A percentile compares a stretch with the other conserved stretches of the same genome.
These are phyloP conservation scores for Hawksworthiomyces lignivorus DNA, from an alignment of 2,329 filamentous ascomycete genomes.

Conservation along the genomic window DNA sequence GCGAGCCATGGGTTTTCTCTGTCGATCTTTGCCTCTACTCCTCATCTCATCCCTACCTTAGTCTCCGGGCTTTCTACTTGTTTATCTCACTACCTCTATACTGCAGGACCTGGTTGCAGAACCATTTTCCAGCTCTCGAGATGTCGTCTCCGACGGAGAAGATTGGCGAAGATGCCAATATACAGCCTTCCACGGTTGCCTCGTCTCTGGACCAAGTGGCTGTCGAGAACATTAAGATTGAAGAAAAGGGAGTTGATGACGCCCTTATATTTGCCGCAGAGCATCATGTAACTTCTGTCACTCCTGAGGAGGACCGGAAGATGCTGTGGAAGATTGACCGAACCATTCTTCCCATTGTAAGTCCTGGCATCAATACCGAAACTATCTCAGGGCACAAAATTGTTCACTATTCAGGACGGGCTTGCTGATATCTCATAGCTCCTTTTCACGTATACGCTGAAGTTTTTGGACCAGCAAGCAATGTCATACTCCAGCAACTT, in stretches of 20 bases:
- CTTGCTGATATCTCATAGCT: no score
- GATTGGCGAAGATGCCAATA: background rate
- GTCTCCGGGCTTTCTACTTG: no score
- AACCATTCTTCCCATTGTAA: conserved; percentile 21
- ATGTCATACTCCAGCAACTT: conserved; percentile 19
- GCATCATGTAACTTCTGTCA: conserved; percentile 13
- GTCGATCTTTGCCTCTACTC: no score
- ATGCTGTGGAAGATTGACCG: conserved; percentile 27
- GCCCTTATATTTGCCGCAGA: conserved; percentile 14
- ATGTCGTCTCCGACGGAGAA: background rate
- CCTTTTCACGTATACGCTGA: conserved; percentile 26
- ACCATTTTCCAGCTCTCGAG: no score
- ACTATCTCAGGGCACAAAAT: background rate
- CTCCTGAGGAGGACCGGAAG: conserved; percentile 17
- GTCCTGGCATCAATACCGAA: background rate
- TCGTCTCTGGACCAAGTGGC: conserved; percentile 6
- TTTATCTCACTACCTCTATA: no score
- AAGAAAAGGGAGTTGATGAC: conserved; percentile 5
- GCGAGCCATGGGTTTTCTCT: no score
- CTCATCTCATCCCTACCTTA: no score
- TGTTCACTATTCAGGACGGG: no score
- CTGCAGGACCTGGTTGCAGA: no score
- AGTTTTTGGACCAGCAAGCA: conserved; percentile 23
- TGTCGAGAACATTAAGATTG: background rate
- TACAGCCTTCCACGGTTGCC: background rate